These are phyloP conservation scores for Colletotrichum paranaense DNA, from an alignment of 2,329 filamentous ascomycete species.

Conservation along the genomic window DNA sequence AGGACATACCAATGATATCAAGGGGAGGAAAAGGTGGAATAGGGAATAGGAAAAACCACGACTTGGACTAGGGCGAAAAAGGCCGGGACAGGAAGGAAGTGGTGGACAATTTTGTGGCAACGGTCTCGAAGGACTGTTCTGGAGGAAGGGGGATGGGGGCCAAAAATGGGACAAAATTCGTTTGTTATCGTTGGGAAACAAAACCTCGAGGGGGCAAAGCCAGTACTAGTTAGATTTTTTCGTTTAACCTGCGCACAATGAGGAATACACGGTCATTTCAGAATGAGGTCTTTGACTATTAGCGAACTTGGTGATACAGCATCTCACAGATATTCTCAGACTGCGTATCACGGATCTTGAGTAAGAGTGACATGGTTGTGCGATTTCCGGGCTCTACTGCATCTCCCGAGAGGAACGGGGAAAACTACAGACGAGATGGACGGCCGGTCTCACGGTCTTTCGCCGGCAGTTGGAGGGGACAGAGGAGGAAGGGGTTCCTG, in stretches of 20 bases:
- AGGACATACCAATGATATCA: conserved; percentile 37
- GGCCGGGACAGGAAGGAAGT: neutral
- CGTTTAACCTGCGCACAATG: conserved; percentile 10
- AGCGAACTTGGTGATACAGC: neutral
- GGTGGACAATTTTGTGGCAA: too few relatives aligned
- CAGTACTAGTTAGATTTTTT: conserved; percentile 29
- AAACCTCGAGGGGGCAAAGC: conserved; percentile 1
- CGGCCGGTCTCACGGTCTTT: too few relatives aligned
- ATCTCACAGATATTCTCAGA: neutral
- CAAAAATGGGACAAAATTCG: neutral
- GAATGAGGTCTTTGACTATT: neutral
- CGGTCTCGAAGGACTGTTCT: neutral
- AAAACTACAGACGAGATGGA: neutral
- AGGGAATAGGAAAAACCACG: neutral
- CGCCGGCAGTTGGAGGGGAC: too few relatives aligned
- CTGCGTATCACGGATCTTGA: too few relatives aligned
- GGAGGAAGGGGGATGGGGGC: neutral
- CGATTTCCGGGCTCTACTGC: neutral
- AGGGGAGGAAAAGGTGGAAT: conserved; percentile 35
- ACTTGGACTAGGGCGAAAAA: neutral
- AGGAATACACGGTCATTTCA: conserved; percentile 29
- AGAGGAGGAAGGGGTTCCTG: neutral
- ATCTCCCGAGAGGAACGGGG: neutral
- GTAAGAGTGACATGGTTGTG: too few relatives aligned
- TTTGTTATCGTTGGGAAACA: conserved; percentile 1